Percentiles rank a stretch among this genome's conserved stretches.
These are phyloP conservation scores for Phytopythium helicoides DNA, from an alignment of 352 stramenopile genomes.

Conservation along the genomic window DNA sequence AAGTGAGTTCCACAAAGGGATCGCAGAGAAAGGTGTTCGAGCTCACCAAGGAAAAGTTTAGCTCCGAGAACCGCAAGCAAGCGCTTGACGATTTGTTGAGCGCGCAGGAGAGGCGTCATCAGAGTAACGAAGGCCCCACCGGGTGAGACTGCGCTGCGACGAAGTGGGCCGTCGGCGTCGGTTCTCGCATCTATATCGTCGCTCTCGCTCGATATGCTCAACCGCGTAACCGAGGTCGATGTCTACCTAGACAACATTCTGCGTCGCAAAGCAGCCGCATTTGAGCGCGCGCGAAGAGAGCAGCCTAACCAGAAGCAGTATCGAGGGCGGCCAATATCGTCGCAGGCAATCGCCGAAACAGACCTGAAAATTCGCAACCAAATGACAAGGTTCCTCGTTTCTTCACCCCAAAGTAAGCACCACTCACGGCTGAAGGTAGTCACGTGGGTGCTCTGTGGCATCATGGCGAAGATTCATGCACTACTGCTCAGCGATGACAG, in stretches of 20 bases:
- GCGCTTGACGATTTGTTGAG: constrained; percentile 61
- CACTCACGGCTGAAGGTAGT: constrained; percentile 83
- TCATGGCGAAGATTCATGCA: constrained; percentile 84
- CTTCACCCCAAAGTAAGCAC: constrained; percentile 73
- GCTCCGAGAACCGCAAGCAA: constrained; percentile 69
- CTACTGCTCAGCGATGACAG: constrained; percentile 73
- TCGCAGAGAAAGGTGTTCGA: constrained; percentile 80
- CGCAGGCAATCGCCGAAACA: constrained; percentile 67
- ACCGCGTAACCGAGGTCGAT: constrained; percentile 76
- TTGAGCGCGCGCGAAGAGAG: constrained; percentile 24
- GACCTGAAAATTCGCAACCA: constrained; percentile 80
- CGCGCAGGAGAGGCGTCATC: constrained; percentile 26
- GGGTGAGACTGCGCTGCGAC: background rate
- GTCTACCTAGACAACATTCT: constrained; percentile 85
- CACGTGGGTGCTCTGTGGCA: constrained; percentile 82
- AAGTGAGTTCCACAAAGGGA: constrained; percentile 76
- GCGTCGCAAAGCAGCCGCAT: constrained; percentile 42
- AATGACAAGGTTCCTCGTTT: constrained; percentile 67
- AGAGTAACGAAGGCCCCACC: constrained; percentile 5
- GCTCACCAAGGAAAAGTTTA: constrained; percentile 85
- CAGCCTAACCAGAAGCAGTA: constrained; percentile 21
- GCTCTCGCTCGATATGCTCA: constrained; percentile 78
- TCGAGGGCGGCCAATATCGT: constrained; percentile 42
- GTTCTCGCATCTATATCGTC: constrained; percentile 19
- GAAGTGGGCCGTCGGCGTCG: background rate